These are phyloP conservation scores for Withania somnifera DNA, from an alignment of 305 asterid genomes.

Conservation along the genomic window DNA sequence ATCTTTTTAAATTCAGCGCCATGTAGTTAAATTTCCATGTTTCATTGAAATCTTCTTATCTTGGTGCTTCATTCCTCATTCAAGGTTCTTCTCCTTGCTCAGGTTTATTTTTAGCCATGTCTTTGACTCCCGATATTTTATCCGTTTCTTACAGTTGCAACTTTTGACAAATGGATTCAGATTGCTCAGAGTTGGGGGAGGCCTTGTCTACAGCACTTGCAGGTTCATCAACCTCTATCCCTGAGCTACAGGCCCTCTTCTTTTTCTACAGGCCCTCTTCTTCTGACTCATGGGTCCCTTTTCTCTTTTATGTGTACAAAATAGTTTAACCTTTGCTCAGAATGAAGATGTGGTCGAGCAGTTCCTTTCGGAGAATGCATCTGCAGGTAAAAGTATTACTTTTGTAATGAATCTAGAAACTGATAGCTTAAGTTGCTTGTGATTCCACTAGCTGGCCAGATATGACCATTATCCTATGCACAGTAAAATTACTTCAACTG, in stretches of 20 bases:
- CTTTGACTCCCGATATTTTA: not conserved
- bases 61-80: not conserved
- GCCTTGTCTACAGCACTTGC: constrained; percentile 95
- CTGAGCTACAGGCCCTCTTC: not conserved
- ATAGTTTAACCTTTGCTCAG: constrained; percentile 79
- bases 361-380: constrained; percentile 53
- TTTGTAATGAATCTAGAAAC: not conserved
- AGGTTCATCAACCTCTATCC: constrained; percentile 33
- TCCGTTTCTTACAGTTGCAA: constrained; percentile 49
- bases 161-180: constrained; percentile 74
- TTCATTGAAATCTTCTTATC: not conserved
- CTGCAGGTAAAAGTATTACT: constrained; percentile 44
- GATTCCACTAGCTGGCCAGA: not conserved
- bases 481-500: not conserved
- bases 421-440: not conserved
- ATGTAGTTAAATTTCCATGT: not conserved
- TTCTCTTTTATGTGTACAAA: constrained; percentile 1
- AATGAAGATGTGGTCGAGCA: constrained; percentile 75
- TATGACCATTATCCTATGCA: not conserved
- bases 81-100: not conserved
- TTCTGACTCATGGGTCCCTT: too few species aligned
- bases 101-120: not conserved
- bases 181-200: constrained; percentile 74
- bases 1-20: not conserved
- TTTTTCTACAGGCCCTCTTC: not conserved